Conservation (phyloP, 768 basidiomycete genomes). For the Daedaleopsis sinensis region DNA sequence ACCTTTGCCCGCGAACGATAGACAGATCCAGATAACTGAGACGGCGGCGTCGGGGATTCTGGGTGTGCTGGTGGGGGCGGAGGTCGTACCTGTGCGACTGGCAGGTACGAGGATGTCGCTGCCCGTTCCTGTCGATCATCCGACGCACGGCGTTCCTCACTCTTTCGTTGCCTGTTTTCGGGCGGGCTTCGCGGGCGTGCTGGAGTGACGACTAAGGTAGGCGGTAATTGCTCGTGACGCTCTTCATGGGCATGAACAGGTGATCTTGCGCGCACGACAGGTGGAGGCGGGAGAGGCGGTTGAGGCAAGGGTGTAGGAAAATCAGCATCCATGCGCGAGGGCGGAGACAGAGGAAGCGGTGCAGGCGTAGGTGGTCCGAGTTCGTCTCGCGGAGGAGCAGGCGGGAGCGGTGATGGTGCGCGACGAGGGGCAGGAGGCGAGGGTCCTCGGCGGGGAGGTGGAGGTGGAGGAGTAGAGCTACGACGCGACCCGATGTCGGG, state of each 20-base stretch:
- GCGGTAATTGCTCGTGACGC: constrained; percentile 9
- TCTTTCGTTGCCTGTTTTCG: constrained; percentile 4
- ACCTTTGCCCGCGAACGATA: constrained; percentile 9
- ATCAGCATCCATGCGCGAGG: constrained; percentile 15
- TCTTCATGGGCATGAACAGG: constrained; percentile 8
- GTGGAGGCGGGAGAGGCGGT: constrained; percentile 20
- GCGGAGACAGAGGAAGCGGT: constrained; percentile 26
- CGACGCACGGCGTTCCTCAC: constrained; percentile 15
- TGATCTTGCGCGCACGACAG: constrained; percentile 16
- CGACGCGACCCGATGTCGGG: constrained; percentile 2
- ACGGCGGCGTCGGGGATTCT: neutral
- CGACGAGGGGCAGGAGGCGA: constrained; percentile 13
- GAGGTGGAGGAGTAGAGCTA: constrained; percentile 7
- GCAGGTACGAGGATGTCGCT: constrained; percentile 8
- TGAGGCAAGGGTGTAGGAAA: constrained; percentile 24
- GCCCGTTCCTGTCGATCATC: constrained; percentile 13
- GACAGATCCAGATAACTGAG: neutral
- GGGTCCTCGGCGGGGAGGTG: constrained; percentile 6
- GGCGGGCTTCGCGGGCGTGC: constrained; percentile 10
- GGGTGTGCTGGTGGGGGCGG: constrained; percentile 12
- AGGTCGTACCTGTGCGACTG: constrained; percentile 22
- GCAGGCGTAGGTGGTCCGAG: constrained; percentile 12
- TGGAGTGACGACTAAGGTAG: neutral
- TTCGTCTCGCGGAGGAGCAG: constrained; percentile 9
- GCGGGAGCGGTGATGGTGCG: constrained; percentile 2